Conservation (phyloP, 2,329 filamentous ascomycete species). For the Aspergillus fumigatiaffinis region DNA sequence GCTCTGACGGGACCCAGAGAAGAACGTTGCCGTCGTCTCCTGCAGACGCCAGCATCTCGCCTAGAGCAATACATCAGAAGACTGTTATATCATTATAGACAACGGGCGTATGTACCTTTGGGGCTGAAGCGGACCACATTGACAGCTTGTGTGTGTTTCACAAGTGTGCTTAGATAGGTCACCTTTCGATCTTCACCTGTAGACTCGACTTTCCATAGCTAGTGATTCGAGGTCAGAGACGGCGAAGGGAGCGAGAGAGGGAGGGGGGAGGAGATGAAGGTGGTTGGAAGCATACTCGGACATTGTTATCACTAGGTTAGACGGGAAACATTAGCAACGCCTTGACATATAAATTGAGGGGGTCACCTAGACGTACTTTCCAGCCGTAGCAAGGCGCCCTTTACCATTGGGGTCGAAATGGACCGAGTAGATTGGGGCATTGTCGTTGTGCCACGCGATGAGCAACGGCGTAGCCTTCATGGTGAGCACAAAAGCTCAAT, state of each 20-base stretch:
- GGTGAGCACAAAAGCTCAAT: slow-evolving; percentile 32
- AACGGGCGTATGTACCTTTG: slow-evolving; percentile 58
- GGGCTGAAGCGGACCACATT: slow-evolving; percentile 97
- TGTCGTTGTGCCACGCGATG: slow-evolving; percentile 98
- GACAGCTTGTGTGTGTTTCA: slow-evolving; percentile 93
- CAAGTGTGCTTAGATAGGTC: slow-evolving; percentile 84
- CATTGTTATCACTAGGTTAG: slow-evolving; percentile 70
- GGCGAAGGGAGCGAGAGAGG: slow-evolving; percentile 7
- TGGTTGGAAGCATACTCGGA: slow-evolving; percentile 61
- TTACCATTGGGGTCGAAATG: slow-evolving; percentile 94
- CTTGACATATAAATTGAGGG: neutral
- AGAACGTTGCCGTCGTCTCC: slow-evolving; percentile 97
- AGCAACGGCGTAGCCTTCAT: slow-evolving; percentile 98
- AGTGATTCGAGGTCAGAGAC: slow-evolving; percentile 35
- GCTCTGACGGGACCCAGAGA: slow-evolving; percentile 87
- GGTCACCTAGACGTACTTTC: slow-evolving; percentile 54
- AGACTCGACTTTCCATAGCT: slow-evolving; percentile 88
- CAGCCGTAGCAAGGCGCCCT: slow-evolving; percentile 85
- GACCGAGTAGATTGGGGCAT: slow-evolving; percentile 92
- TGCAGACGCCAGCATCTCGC: slow-evolving; percentile 88
- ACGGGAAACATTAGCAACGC: slow-evolving; percentile 11
- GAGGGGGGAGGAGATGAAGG: slow-evolving; percentile 15
- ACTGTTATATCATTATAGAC: neutral
- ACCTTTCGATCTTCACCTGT: slow-evolving; percentile 84
- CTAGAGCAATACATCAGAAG: slow-evolving; percentile 43